These are phyloP conservation scores for Pleomassaria siparia DNA, from an alignment of 2,329 filamentous ascomycete species.

Conservation along the genomic window DNA sequence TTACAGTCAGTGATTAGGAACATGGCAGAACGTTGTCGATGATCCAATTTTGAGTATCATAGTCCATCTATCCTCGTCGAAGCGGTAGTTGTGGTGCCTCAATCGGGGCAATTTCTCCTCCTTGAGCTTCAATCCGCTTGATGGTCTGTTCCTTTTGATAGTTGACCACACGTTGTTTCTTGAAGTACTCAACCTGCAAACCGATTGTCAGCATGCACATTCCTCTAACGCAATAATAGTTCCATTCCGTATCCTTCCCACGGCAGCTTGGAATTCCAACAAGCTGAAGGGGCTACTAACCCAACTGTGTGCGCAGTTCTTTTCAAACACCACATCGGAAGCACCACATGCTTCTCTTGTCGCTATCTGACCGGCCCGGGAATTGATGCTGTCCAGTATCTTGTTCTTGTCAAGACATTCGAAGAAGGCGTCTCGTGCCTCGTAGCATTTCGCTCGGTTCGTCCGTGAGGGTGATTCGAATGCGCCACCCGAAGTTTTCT, in stretches of 20 bases:
- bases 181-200: conserved; percentile 88
- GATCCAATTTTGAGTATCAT: too few species aligned
- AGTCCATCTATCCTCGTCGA: not conserved
- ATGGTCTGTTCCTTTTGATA: conserved; percentile 76
- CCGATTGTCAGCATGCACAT: conserved; percentile 3
- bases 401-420: conserved; percentile 77
- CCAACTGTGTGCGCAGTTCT: conserved; percentile 87
- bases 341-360: conserved; percentile 58
- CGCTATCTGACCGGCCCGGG: conserved; percentile 54
- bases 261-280: too few species aligned
- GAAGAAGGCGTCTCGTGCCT: conserved; percentile 85
- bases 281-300: too few species aligned
- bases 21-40: too few species aligned
- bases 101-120: conserved; percentile 32
- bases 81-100: conserved; percentile 34
- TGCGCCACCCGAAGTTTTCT: conserved; percentile 52
- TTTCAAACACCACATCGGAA: conserved; percentile 70
- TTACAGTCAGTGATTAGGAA: too few species aligned
- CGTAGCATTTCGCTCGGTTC: conserved; percentile 85
- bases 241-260: too few species aligned
- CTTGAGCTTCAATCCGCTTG: conserved; percentile 47
- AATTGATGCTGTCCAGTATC: conserved; percentile 73
- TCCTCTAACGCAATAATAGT: too few species aligned
- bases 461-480: conserved; percentile 81
- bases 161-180: conserved; percentile 93